Base-by-base conservation (phyloP, 768 basidiomycete species). In the Daedaleopsis nitida region DNA sequence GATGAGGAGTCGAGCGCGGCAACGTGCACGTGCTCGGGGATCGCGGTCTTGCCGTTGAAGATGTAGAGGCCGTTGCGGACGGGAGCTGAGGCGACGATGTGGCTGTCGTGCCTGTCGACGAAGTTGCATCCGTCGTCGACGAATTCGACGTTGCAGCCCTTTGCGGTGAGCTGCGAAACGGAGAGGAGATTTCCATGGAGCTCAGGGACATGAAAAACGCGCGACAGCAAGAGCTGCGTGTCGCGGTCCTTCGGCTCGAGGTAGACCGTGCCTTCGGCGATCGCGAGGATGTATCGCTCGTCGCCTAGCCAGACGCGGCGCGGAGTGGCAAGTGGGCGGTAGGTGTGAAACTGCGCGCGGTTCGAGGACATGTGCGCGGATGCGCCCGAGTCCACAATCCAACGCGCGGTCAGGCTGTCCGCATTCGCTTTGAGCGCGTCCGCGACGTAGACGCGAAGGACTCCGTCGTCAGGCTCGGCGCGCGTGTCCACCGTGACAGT, bases 121-220 rank as follows among this genome's bases (percentile, higher is more conserved):
- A 68, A 53, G 16, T 49, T 2, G 43, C 66, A 65, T 6, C 37
- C 35, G 16, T 27, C 17, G 8, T 53, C 19, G 14, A 21, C 17
- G 45, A 68, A 65, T 1, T n/a, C 14, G 52, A 66, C 27, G 27
- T 32, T 7, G 27, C 27, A 32, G 3, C 27, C 27, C 7, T 32
- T 32, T 32, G 27, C 3, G 27, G 59, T 50, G 24, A 69, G 57
- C 0, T 48, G 50, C 8, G 67, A 56, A 35, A 70, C 66, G 14
- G 66, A 70, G 16, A 70, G 38, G 1, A 69, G 62, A 51, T 71
- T 69, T 9, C 64, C 60, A 8, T 66, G 44, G 21, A 70, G 64
- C 3, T 67, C 55, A 0, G 69, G 68, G 19, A 70, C 64, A 34
- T 68, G 54, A 50, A 57, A 64, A 19, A 61, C 58, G 24, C 66